Base-by-base conservation (phyloP, 371 early-diverging fungal species). In the Actinomucor elegans region DNA sequence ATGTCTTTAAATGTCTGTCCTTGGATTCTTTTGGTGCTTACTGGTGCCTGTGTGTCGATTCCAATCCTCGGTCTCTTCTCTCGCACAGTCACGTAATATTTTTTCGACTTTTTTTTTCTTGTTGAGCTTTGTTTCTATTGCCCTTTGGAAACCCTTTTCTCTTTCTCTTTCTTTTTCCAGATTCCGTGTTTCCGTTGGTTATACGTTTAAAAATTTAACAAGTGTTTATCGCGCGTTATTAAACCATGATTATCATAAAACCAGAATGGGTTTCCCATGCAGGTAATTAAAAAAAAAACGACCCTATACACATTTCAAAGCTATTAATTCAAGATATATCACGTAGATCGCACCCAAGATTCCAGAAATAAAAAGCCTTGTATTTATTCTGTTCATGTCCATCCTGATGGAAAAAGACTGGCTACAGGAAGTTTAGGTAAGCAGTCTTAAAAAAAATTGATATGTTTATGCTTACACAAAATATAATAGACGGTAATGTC, bases 361-460 rank as follows among this genome's bases (percentile, higher is more conserved):
- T 40, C 59, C 0, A 59, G 48, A 52, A 41, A 47, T 17, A 81
- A 81, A 48, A 82, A 76, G 37, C 85, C 84, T 6, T 84, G 90
- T 51, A 92, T 97, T 57, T 97, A 91, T 77, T 90, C 93, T 4
- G 40, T 94, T 23, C 87, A 93, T 71, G 89, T 92, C 8, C 90
- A 93, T 77, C 93, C 96, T 1, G 79, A 81, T 57, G 92, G 93
- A 40, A 77, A 76, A 23, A 78, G 89, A 34, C 69, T 97, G 14
- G 96, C 94, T 23, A 96, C 96, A 2, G 94, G 91, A 23, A 88
- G 92, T 23, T 84, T 87, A 64, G 93, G 90, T 90, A 69, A 38
- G 45, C 6, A 27, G 23, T 37, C 8, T 32, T n/a, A 28, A 20
- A 3, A 23, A 32, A 51, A 18, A 42, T 3, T 29, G 14, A 18